Base-by-base conservation (phyloP, 164 flowering plant genomes). In the Aristolochia contorta region DNA sequence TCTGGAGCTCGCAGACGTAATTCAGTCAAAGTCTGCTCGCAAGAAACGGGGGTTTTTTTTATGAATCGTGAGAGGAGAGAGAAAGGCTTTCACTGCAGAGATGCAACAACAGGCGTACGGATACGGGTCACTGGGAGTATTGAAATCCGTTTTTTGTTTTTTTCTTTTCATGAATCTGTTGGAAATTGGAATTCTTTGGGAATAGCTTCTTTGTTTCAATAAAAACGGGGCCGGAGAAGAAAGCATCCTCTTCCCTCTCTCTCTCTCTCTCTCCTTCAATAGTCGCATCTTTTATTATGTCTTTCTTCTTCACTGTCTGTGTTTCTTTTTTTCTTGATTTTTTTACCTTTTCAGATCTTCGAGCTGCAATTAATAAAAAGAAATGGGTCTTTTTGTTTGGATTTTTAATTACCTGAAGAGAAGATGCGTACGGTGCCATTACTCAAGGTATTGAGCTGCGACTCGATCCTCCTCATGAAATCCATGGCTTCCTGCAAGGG, bases 401-500 rank as follows among this genome's bases (percentile, higher is more conserved):
- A 67, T 47, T 47, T 23, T 21, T 37, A 27, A 2, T 27, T 37
- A 84, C 86, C 86, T 45, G 81, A 57, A 56, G 74, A 71, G 76
- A 82, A 80, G 72, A 82, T 67, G 58, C 80, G 80, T 0, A 81
- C 67, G 32, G 87, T 74, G 24, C 75, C 80, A 64, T 76, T 72
- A 57, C 71, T 62, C 2, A 89, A 71, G 67, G 81, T 69, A 53
- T 78, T 89, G 6, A 92, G 90, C 72, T 92, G 96, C 21, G 91
- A 59, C 69, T 92, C 98, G 25, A 92, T 79, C 59, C 91, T 71
- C 43, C 82, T 75, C 89, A 89, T 84, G 89, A 92, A 92, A 57
- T 89, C 96, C 88, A 84, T 87, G 15, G 98, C 98, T 65, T 92
- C 98, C 69, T 92, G 98, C 51, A 92, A 68, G 0, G 98, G 98